Evolutionary conservation across 306 rosid species (phyloP).

Genomic region (Begonia peltatifolia): DNA sequence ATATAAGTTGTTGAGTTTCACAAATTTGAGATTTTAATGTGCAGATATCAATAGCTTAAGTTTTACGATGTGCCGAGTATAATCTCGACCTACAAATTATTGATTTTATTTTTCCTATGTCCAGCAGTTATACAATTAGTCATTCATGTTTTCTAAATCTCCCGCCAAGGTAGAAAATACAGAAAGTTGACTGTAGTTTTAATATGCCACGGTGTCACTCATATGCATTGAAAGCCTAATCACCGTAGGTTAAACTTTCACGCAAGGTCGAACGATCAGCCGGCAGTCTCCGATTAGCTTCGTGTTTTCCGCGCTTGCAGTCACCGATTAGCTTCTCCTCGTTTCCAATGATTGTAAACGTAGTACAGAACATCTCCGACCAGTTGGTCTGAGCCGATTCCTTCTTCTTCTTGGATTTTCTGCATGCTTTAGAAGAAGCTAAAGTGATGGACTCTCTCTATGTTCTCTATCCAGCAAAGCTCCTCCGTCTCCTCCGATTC

Average conservation of each 20-base stretch:
- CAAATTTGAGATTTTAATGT: too few relatives aligned
- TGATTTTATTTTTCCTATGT: too few relatives aligned
- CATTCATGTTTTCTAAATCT: too few relatives aligned
- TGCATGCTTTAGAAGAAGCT: constrained; percentile 73
- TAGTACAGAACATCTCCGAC: constrained; percentile 76
- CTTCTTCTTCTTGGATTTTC: constrained; percentile 90
- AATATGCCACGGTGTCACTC: constrained; percentile 31
- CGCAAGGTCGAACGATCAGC: constrained; percentile 76
- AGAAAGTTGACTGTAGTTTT: too few relatives aligned
- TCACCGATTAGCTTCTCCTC: constrained; percentile 62
- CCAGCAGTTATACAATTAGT: too few relatives aligned
- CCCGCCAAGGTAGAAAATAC: too few relatives aligned
- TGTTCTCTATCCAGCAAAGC: constrained; percentile 50
- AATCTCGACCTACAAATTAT: too few relatives aligned
- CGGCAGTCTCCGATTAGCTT: constrained; percentile 83
- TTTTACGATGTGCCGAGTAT: too few relatives aligned
- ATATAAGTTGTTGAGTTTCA: too few relatives aligned
- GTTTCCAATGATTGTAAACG: constrained; percentile 78
- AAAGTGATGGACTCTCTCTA: constrained; percentile 69
- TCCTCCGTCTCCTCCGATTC: constrained; percentile 54
- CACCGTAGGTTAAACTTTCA: constrained; percentile 88
- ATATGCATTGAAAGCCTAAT: constrained; percentile 56
- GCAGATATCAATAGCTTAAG: too few relatives aligned
- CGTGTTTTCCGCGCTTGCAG: constrained; percentile 38
- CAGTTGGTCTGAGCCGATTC: constrained; percentile 52